A percentile compares a stretch with the other conserved stretches of the same genome.
These are phyloP conservation scores for Globisporangium irregulare DNA, from an alignment of 352 stramenopile genomes.

Conservation along the genomic window DNA sequence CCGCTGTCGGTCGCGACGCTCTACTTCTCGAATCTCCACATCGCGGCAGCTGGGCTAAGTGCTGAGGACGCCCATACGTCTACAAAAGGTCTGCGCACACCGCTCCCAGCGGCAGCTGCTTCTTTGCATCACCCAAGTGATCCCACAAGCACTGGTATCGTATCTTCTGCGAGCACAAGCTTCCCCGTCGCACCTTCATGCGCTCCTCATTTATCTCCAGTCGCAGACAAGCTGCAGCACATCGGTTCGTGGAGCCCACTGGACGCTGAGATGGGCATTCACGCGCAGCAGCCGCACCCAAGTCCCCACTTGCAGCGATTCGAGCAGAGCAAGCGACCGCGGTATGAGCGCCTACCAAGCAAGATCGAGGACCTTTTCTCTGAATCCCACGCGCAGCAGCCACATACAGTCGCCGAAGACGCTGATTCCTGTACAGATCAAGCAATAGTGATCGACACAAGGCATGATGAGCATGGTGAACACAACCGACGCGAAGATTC, in stretches of 20 bases:
- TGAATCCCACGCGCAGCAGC: background rate
- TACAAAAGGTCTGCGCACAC: constrained; percentile 3
- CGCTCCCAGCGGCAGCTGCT: background rate
- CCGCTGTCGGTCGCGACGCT: background rate
- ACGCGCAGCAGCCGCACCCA: background rate
- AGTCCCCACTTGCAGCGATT: background rate
- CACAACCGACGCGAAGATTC: background rate
- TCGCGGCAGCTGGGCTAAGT: background rate
- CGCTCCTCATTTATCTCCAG: constrained; percentile 11
- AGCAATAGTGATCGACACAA: background rate
- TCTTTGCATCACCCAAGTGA: background rate
- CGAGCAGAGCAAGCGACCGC: constrained; percentile 7
- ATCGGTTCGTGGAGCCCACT: background rate
- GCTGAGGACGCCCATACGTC: background rate
- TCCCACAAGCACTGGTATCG: background rate
- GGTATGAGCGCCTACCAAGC: background rate
- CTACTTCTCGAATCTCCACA: background rate
- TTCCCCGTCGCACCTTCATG: background rate
- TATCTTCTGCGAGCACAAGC: background rate
- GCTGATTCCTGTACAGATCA: background rate
- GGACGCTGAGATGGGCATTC: background rate
- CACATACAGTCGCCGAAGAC: background rate
- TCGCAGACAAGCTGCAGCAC: constrained; percentile 12
- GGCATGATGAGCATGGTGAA: background rate
- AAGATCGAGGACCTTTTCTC: constrained; percentile 11